These are phyloP conservation scores for Carallia brachiata DNA, from an alignment of 345 rosid genomes.

Conservation along the genomic window DNA sequence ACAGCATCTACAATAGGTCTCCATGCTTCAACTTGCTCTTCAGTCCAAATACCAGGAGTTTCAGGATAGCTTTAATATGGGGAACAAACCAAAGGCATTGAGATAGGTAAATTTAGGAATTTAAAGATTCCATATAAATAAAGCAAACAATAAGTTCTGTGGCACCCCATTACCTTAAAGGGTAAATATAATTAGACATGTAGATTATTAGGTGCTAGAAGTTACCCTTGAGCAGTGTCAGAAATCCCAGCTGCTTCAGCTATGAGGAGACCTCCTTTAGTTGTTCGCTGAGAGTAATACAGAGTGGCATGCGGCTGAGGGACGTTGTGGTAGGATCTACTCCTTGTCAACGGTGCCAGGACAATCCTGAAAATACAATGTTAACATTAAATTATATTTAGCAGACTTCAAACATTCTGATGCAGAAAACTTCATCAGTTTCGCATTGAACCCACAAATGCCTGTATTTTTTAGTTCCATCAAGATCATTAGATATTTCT, in stretches of 20 bases:
- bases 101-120: not conserved
- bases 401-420: too few relatives aligned
- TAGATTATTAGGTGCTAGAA: not conserved
- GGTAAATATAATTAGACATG: not conserved
- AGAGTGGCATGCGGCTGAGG: slow-evolving; percentile 72
- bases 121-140: not conserved
- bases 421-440: too few relatives aligned
- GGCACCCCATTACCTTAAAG: not conserved
- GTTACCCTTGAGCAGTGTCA: slow-evolving; percentile 58
- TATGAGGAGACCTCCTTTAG: slow-evolving; percentile 57
- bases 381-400: too few relatives aligned
- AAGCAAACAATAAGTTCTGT: too few relatives aligned
- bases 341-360: slow-evolving; percentile 64
- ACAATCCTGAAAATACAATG: slow-evolving; percentile 41
- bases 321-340: slow-evolving; percentile 54
- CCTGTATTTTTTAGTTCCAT: too few relatives aligned
- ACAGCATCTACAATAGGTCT: slow-evolving; percentile 83
- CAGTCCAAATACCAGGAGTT: slow-evolving; percentile 74
- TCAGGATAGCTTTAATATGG: slow-evolving; percentile 31
- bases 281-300: slow-evolving; percentile 67
- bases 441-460: too few relatives aligned
- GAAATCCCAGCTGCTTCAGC: slow-evolving; percentile 64
- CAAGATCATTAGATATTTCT: too few relatives aligned
- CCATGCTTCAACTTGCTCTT: slow-evolving; percentile 87
- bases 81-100: not conserved